Evolutionary conservation across 345 rosid genomes (phyloP).

Genomic region (Mallotus nudiflorus): DNA sequence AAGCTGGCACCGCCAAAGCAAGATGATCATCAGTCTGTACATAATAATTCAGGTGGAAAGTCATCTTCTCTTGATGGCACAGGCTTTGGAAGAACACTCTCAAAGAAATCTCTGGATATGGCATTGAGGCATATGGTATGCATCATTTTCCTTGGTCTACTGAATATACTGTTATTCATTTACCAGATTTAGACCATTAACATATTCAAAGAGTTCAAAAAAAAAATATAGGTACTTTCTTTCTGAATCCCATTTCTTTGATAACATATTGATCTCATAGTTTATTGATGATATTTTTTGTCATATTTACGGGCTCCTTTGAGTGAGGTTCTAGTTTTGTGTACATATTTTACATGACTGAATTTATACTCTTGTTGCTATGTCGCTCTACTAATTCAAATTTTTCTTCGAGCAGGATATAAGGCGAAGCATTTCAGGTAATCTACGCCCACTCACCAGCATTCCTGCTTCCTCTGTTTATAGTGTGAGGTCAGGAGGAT

Average conservation of each 20-base stretch:
- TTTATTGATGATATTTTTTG: neutral
- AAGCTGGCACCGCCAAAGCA: conserved; percentile 34
- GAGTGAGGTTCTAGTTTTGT: neutral
- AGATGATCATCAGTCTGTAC: conserved; percentile 34
- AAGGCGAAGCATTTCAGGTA: conserved; percentile 26
- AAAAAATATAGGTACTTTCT: neutral
- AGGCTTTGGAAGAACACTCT: conserved; percentile 30
- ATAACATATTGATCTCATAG: neutral
- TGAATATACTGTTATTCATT: neutral
- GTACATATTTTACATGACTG: neutral
- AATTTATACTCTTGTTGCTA: neutral
- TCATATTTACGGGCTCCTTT: neutral
- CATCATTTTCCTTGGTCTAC: neutral
- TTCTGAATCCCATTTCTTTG: neutral
- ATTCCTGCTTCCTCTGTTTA: conserved; percentile 64
- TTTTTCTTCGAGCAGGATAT: conserved; percentile 27
- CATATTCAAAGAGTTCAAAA: neutral
- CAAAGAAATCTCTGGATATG: conserved; percentile 37
- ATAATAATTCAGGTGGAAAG: conserved; percentile 31
- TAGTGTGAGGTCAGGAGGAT: conserved; percentile 35
- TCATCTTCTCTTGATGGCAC: conserved; percentile 26
- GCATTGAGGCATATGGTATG: conserved; percentile 35
- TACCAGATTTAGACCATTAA: neutral
- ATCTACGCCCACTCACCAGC: conserved; percentile 45
- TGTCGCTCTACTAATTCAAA: neutral